Base-by-base conservation (phyloP, 345 rosid genomes). In the Nasturtium officinale region DNA sequence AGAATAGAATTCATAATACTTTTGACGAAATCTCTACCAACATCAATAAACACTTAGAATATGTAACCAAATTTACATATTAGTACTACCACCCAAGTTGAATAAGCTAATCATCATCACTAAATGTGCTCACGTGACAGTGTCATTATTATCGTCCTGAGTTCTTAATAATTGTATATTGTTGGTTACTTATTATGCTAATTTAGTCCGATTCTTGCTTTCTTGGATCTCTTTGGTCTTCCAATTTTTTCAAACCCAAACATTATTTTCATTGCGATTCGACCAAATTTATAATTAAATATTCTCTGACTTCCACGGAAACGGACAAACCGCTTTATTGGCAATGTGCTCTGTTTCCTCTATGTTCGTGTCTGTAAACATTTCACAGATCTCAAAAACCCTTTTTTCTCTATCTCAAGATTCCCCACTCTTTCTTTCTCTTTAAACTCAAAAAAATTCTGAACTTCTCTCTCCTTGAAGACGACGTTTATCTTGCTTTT, bases 321-420 rank as follows among this genome's bases (percentile, higher is more conserved):
- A 80, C 65, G 66, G 85, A 74, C 86, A 79, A 81, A 72, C 78
- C 73, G 77, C 80, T 85, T 87, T 79, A 74, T 78, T 78, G 82
- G 78, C 78, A 69, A 55, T 71, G 69, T 84, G 84, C 76, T 77
- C 79, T 82, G 81, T 68, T 79, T 67, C 69, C 65, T 69, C 66
- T 57, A 65, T 71, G 67, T 61, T 61, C 45, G 74, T 71, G 76
- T 77, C 76, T 20, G 37, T 53, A 65, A 55, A 69, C 18, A 43
- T 43, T 43, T 16, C 2, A 58, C 82, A 84, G 85, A 80, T 87
- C 87, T 81, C 75, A 56, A 65, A 50, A 73, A 0, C 7, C 40
- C 35, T 21, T 66, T 45, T 13, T 60, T 73, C 67, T 74, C 60
- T 74, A 51, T 42, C 78, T 68, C 56, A 23, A 79, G 78, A 71